Evolutionary conservation across 768 basidiomycete genomes (phyloP), one percentile per base, ranked within the genome.

Genomic region (Agaricus sinodeliciosus): DNA sequence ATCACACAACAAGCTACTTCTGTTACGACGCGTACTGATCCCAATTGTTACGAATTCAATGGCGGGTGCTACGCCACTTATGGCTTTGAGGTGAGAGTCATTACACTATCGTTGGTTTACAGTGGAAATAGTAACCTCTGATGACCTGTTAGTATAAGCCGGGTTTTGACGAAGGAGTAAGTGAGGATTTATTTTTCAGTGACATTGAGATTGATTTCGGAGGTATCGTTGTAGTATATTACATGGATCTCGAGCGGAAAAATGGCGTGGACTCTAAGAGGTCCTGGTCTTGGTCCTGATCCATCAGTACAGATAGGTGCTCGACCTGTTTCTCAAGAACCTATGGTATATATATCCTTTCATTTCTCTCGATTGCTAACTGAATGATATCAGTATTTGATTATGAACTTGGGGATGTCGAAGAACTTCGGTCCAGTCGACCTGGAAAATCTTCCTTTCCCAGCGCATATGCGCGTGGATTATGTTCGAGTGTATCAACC

Each of bases 351-450:
- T 55, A 15, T 18, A 15, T 27, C 31, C 18, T 25, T 37, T 41
- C 13, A 26, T 26, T 22, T 66, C 8, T 16, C 35, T 27, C 22
- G 34, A 26, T 49, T 43, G 43, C 39, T 26, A 43, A 40, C 28
- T 19, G 43, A 13, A 26, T 31, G 35, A 27, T 18, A 5, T 58
- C 60, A 91, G 89, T 91, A 92, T 62, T 69, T 96, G 58, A 81
- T 95, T 56, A 71, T 77, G 58, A 93, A 94, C 66, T 69, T 93
- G 58, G 93, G 91, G 52, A 81, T 95, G 66, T 93, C 90, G 6
- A 68, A 71, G 55, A 87, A 82, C 65, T 96, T 96, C 60, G 85
- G 83, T 9, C 58, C 67, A 4, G 79, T 93, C 26, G 84, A 95
- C 66, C 77, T 88, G 48, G 66, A 71, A 3, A 69, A 84, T 54